Conservation (phyloP, 305 asterid species). For the Fraxinus velutina region DNA sequence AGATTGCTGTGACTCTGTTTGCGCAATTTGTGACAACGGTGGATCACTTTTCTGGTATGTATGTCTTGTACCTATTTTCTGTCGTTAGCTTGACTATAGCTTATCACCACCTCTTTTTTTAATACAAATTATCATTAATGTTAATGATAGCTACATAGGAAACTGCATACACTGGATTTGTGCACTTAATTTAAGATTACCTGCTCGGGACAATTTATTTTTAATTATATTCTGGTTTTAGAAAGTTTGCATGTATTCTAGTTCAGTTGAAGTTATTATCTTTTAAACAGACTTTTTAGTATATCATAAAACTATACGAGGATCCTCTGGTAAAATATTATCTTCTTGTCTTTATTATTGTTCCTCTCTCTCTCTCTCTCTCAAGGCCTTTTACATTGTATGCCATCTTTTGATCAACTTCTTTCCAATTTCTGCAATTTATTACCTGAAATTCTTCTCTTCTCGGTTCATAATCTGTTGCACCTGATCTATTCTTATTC, state of each 20-base stretch:
- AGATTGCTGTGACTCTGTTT: constrained; percentile 57
- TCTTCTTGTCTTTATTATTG: neutral
- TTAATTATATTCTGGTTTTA: neutral
- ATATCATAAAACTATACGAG: neutral
- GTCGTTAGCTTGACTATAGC: neutral
- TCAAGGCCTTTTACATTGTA: neutral
- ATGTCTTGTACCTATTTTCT: neutral
- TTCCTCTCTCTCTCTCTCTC: neutral
- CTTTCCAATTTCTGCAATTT: constrained; percentile 8
- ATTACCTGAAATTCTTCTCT: neutral
- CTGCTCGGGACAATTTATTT: neutral
- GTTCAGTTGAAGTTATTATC: neutral
- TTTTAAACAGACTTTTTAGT: neutral
- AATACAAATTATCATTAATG: neutral
- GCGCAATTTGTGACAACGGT: constrained; percentile 84
- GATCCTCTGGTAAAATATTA: neutral
- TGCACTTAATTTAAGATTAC: neutral
- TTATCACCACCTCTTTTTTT: neutral
- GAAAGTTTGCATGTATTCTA: neutral
- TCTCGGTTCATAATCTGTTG: constrained; percentile 7
- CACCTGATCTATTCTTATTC: constrained; percentile 11
- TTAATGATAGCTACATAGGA: neutral
- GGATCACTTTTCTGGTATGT: constrained; percentile 59
- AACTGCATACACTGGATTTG: neutral
- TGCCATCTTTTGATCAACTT: neutral